These are phyloP conservation scores for Colletotrichum lindemuthianum DNA, from an alignment of 2,329 filamentous ascomycete genomes.

Conservation along the genomic window DNA sequence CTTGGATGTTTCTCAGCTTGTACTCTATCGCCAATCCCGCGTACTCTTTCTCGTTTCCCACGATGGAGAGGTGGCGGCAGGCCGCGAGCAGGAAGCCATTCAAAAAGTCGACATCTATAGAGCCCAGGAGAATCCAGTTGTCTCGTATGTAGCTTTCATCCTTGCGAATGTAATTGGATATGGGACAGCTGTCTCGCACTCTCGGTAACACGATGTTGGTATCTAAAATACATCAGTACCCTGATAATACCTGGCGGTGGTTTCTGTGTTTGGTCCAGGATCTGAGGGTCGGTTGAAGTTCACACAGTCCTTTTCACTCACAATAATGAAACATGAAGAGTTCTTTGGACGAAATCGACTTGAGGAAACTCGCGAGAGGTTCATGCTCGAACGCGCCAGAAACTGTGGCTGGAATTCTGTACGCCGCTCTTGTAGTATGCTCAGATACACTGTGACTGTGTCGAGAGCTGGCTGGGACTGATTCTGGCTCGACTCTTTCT, in stretches of 20 bases:
- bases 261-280: not conserved
- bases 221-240: no score
- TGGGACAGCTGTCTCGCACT: not conserved
- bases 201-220: not conserved
- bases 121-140: not conserved
- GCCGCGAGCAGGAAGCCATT: not conserved
- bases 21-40: not conserved
- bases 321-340: conserved; percentile 13
- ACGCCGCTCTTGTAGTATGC: not conserved
- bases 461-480: not conserved
- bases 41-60: not conserved
- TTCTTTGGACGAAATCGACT: conserved; percentile 5
- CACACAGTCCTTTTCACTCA: not conserved
- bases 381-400: conserved; percentile 11
- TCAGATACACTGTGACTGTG: not conserved
- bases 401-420: not conserved
- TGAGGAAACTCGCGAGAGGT: conserved; percentile 16
- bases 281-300: not conserved
- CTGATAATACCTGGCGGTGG: no score
- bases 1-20: not conserved
- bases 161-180: not conserved
- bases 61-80: not conserved
- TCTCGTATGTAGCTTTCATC: not conserved
- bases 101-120: not conserved
- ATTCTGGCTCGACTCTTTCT: not conserved